Percentiles rank a stretch among this genome's conserved stretches.
These are phyloP conservation scores for Zygosaccharomyces sapae DNA, from an alignment of 1,139 yeast genomes.

Conservation along the genomic window DNA sequence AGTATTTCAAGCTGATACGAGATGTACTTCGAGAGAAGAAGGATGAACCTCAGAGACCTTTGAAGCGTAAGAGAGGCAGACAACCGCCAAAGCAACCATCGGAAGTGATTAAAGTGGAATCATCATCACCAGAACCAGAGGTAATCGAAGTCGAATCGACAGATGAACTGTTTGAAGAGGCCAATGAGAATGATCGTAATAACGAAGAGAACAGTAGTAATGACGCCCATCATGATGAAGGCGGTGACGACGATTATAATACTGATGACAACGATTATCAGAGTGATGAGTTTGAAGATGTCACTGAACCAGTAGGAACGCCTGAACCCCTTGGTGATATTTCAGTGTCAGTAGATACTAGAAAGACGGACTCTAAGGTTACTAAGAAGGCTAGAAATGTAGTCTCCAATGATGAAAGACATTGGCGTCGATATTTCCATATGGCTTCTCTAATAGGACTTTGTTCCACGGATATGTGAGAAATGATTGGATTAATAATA, in stretches of 20 bases:
- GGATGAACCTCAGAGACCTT: conserved; percentile 15
- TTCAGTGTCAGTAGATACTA: conserved; percentile 25
- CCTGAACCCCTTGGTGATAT: conserved; percentile 23
- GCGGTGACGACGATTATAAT: too few species aligned
- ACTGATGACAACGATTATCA: conserved; percentile 33
- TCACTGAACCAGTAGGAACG: conserved; percentile 27
- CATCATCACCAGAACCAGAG: conserved; percentile 23
- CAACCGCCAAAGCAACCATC: conserved; percentile 1
- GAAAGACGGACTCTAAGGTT: conserved; percentile 26
- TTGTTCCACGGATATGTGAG: conserved; percentile 62
- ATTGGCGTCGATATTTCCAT: conserved; percentile 53
- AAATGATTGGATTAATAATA: conserved; percentile 71
- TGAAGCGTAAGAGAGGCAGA: conserved; percentile 20
- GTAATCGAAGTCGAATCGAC: conserved; percentile 9
- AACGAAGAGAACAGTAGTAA: too few species aligned
- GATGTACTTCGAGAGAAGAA: conserved; percentile 38
- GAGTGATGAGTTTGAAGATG: conserved; percentile 43
- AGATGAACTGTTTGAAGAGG: background rate
- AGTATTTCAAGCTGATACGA: conserved; percentile 39
- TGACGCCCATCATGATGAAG: too few species aligned
- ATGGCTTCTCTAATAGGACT: conserved; percentile 53
- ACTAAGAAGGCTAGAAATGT: conserved; percentile 33
- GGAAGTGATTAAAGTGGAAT: conserved; percentile 10
- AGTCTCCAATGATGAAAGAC: conserved; percentile 53
- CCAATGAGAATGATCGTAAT: too few species aligned